Evolutionary conservation across 495 filamentous ascomycete species (phyloP), one percentile per base, ranked within the genome.

Genomic region (Collariella sp.): DNA sequence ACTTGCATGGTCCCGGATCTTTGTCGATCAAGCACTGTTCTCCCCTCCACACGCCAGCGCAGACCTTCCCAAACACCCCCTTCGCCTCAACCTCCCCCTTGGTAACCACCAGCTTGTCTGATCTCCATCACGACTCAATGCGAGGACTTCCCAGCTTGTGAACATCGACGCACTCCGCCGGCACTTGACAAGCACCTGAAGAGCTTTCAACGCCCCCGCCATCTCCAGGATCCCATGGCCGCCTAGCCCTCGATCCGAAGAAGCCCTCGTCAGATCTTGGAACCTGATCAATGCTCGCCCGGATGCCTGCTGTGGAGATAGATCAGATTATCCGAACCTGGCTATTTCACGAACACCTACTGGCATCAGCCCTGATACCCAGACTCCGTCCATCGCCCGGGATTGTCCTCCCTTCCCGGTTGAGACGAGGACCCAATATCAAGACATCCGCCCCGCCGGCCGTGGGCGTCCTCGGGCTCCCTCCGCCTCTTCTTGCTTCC

Each of bases 251-350:
- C 26, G 38, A 49, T 50, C 45, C 50, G 44, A 47, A 47, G 46
- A 50, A 23, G 16, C n/a, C n/a, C n/a, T 16, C 43, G 41, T 39
- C 40, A 46, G 12, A 2, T 33, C 52, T 48, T 42, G 59, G 54
- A 59, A 63, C 56, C 50, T 56, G 43, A 45, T 56, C 67, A 62
- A 73, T 74, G 68, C 49, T 66, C 63, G 71, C 61, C 62, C 69
- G 67, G 63, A 76, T 76, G 73, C 72, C 67, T 56, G 69, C 70
- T 62, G 63, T 68, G 58, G 60, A 70, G 42, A 72, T 75, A 73
- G 71, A 76, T 61, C 70, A 67, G 67, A 71, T 71, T 46, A 61
- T 64, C 57, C 68, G 70, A 67, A 74, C 67, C 53, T 74, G 71
- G 70, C 72, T 70, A 59, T 69, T 69, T 53, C 62, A 65, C 62